Base-by-base conservation (phyloP, 2,329 filamentous ascomycete species). In the Verticillium alfalfae region DNA sequence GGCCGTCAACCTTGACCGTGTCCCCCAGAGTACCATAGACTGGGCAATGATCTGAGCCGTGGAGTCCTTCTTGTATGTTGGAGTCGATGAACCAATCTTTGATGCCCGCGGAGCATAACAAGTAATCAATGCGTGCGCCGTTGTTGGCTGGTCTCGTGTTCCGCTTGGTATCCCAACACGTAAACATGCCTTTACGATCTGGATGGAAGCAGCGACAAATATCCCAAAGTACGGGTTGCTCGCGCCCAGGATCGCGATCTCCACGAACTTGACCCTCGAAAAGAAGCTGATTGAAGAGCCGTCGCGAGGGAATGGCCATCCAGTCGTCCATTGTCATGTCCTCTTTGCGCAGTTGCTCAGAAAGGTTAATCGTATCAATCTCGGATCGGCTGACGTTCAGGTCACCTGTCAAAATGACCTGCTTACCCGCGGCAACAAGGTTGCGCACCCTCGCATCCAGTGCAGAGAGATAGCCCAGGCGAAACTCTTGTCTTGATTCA, bases 131-230 rank as follows among this genome's bases (percentile, higher is more conserved):
- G 39, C 95, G 86, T 60, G 91, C 90, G 6, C 95, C 95, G 73
- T 90, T 96, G 72, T 98, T 98, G 2, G 91, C 93, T 3, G 94
- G 94, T n/a, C 95, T 84, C n/a, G 92, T 91, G 74, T 98, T 98
- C 70, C 93, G 90, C 72, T 91, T 93, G 58, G 92, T 93, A 66
- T 98, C 93, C 94, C 94, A 98, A 73, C 94, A 97, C 0, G 95
- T 98, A 73, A 92, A 98, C 95, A 99, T 98, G 64, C 92, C 92
- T 64, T 81, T 80, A 45, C 95, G 84, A n/a, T 79, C 76, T 0
- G 91, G 90, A 70, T 97, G 90, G 70, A 93, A 96, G 34, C 84
- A 85, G 57, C 95, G 85, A 67, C 91, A 93, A 18, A 96, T 80
- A 76, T 99, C 95, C 84, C 89, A 91, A 49, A 98, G 78, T 1